phyloP scores from a whole-genome alignment of 1,284 basidiomycete species.

The Tilletia horrida region DNA sequence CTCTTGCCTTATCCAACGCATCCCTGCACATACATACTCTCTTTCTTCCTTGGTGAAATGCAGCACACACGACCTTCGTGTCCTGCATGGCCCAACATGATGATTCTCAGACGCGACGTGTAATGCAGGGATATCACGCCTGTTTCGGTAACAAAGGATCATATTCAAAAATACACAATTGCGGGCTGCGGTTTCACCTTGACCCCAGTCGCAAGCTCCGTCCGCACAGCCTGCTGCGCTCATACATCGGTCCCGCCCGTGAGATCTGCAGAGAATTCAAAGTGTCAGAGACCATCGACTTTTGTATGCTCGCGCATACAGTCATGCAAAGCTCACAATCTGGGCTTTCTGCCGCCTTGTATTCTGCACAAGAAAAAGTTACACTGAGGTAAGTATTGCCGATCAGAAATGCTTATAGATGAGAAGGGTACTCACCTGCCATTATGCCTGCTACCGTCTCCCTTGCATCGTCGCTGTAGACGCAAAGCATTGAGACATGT shows the following conservation, averaged over 20 bases:
- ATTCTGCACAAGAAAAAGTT: conserved; percentile 24
- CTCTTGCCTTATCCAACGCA: too few relatives aligned
- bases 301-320: background rate
- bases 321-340: conserved; percentile 28
- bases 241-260: background rate
- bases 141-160: too few relatives aligned
- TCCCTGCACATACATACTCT: too few relatives aligned
- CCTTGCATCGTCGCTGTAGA: conserved; percentile 45
- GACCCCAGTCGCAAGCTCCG: too few relatives aligned
- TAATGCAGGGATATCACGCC: too few relatives aligned
- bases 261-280: background rate
- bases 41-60: too few relatives aligned
- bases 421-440: conserved; percentile 23
- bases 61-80: too few relatives aligned
- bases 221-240: background rate
- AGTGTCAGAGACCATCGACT: background rate
- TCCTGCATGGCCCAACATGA: too few relatives aligned
- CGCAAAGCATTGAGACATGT: background rate
- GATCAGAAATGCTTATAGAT: background rate
- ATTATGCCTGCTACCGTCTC: conserved; percentile 52
- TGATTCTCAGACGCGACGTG: too few relatives aligned
- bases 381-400: background rate
- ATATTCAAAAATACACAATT: too few relatives aligned
- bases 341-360: conserved; percentile 48
- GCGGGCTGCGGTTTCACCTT: background rate